phyloP scores from a whole-genome alignment of 1,284 basidiomycete species.

The Flammula alnicola region DNA sequence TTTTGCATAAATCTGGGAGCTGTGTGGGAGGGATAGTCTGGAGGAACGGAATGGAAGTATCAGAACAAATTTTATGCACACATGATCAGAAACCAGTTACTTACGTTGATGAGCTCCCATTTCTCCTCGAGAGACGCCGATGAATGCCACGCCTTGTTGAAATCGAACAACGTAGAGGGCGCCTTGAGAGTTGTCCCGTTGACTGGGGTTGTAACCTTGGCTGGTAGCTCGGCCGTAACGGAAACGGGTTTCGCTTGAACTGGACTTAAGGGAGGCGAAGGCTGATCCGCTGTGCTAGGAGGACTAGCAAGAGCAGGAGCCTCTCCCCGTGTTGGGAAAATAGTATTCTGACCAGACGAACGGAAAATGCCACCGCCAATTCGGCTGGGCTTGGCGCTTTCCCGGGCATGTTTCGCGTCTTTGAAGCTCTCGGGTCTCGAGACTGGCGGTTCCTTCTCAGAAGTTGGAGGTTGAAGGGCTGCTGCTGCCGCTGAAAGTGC shows the following conservation, averaged over 20 bases:
- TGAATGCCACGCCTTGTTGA: conserved; percentile 57
- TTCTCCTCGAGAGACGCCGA: conserved; percentile 41
- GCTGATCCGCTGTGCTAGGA: neutral
- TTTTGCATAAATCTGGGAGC: conserved; percentile 65
- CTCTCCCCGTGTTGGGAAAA: conserved; percentile 39
- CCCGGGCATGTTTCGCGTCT: conserved; percentile 58
- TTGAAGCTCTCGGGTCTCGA: conserved; percentile 45
- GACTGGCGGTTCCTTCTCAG: conserved; percentile 16
- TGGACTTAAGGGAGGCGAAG: neutral
- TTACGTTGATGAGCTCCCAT: conserved; percentile 59
- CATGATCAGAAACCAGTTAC: conserved; percentile 24
- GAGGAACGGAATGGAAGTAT: conserved; percentile 3
- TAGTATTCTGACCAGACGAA: conserved; percentile 52
- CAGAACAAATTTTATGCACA: neutral
- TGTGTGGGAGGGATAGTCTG: conserved; percentile 57
- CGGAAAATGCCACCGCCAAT: conserved; percentile 68
- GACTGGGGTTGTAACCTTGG: neutral
- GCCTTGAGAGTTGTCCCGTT: conserved; percentile 25
- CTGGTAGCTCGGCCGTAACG: neutral
- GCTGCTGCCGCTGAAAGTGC: conserved; percentile 9
- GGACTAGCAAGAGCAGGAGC: neutral
- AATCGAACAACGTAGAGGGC: conserved; percentile 60
- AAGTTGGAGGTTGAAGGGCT: conserved; percentile 5
- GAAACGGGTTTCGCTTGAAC: neutral
- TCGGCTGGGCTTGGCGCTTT: conserved; percentile 43